Base-by-base conservation (phyloP, 495 filamentous ascomycete genomes). In the Tuber indicum region DNA sequence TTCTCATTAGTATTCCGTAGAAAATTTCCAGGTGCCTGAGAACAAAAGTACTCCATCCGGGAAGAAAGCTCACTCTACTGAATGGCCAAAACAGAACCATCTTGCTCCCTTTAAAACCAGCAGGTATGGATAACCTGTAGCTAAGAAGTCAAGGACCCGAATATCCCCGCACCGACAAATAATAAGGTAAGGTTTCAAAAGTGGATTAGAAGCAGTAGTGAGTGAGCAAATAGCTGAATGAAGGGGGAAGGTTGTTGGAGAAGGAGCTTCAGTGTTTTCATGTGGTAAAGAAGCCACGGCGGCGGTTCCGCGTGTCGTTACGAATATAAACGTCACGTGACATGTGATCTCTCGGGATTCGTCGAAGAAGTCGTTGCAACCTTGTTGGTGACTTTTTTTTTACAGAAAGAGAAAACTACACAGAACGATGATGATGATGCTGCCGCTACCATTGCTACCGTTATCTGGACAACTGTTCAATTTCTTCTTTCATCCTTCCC, bases 21-120 rank as follows among this genome's bases (percentile, higher is more conserved):
- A 47, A 41, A 36, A 32, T 69, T 39, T 8, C 47, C 32, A 17
- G 45, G 19, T 14, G 23, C 23, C 46, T 71, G 32, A 62, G 46
- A 42, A 41, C 4, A 52, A 43, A 66, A 66, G 58, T 66, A 17
- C 58, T 32, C 58, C 58, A 66, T 66, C n/a, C 0, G 14, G 58
- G 58, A 17, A 32, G 52, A 58, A 32, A 74, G 79, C 85, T 84
- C 84, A 92, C 91, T 86, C 88, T 91, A 87, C 89, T 72, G 75
- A 83, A 93, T 78, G 90, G 93, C 93, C 93, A 96, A 52, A 96
- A 87, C 44, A 90, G 92, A 78, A 94, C 91, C 93, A 95, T 96
- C 72, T 79, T 84, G 52, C 69, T 77, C 71, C 71, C 74, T 75
- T 1, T 46, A 36, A 36, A 74, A 43, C 73, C 66, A 75, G 70